A percentile compares a stretch with the other conserved stretches of the same genome.
phyloP scores from a whole-genome alignment of 2,329 filamentous ascomycete genomes.

The Trematosphaeria pertusa region DNA sequence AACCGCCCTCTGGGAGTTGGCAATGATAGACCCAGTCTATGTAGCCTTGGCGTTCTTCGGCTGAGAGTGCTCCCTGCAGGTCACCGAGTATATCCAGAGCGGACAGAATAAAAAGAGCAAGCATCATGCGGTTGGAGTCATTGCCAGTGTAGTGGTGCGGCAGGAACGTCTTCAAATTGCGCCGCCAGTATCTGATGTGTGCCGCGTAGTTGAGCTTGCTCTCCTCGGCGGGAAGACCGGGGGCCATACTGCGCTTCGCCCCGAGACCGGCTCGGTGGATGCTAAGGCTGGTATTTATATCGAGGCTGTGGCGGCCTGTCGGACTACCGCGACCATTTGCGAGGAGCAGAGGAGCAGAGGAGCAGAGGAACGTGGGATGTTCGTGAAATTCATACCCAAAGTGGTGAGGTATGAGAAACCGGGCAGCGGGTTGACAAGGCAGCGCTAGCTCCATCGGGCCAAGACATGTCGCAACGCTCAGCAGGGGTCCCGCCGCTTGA shows the following conservation, averaged over 20 bases:
- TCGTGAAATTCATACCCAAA: conserved; percentile 18
- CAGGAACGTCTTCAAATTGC: conserved; percentile 82
- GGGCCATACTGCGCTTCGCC: conserved; percentile 23
- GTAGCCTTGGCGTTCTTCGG: conserved; percentile 62
- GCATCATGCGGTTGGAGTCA: conserved; percentile 88
- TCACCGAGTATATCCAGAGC: conserved; percentile 81
- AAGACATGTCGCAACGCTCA: no score
- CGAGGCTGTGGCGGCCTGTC: conserved; percentile 8
- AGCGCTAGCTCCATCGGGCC: conserved; percentile 4
- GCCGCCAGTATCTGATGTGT: conserved; percentile 91
- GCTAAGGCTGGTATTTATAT: conserved; percentile 26
- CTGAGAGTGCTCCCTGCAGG: conserved; percentile 62
- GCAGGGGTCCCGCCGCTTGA: no score
- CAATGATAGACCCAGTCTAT: conserved; percentile 83
- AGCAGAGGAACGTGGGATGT: conserved; percentile 14
- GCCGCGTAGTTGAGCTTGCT: conserved; percentile 43
- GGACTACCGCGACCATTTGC: neutral
- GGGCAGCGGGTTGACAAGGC: conserved; percentile 23
- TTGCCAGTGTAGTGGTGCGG: conserved; percentile 84
- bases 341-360: conserved; percentile 7
- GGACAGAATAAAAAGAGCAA: conserved; percentile 88
- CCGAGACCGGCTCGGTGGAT: neutral
- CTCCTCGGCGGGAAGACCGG: conserved; percentile 22
- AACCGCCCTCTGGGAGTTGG: conserved; percentile 86
- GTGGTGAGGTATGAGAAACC: conserved; percentile 8